phyloP scores from a whole-genome alignment of 257 asterid species.

The Solanum rostratum region DNA sequence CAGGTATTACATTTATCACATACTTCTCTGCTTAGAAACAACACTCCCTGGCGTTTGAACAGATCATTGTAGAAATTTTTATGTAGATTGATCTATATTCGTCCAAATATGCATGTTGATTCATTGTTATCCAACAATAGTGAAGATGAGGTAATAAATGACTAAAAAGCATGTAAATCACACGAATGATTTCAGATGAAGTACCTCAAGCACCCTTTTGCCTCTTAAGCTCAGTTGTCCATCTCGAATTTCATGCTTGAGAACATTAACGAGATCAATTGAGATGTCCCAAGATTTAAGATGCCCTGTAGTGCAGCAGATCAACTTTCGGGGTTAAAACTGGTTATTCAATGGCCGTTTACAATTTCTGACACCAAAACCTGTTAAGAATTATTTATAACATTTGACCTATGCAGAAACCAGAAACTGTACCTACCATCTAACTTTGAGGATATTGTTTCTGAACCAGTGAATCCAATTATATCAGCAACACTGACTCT shows the following conservation, averaged over 20 bases:
- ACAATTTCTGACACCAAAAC: neutral
- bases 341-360: neutral
- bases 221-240: slow-evolving; percentile 29
- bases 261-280: slow-evolving; percentile 27
- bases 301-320: slow-evolving; percentile 10
- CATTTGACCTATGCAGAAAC: neutral
- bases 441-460: slow-evolving; percentile 17
- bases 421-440: slow-evolving; percentile 14
- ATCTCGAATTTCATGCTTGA: slow-evolving; percentile 31
- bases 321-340: neutral
- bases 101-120: neutral
- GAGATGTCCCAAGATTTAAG: slow-evolving; percentile 22
- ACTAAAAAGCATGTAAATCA: neutral
- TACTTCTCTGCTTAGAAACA: neutral
- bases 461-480: slow-evolving; percentile 24
- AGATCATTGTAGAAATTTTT: neutral
- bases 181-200: neutral
- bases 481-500: slow-evolving; percentile 26
- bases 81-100: neutral
- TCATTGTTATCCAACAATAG: neutral
- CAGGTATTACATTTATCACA: neutral
- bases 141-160: neutral
- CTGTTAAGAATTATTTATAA: neutral
- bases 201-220: slow-evolving; percentile 27
- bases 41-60: neutral